Conservation (phyloP, 345 rosid genomes). For the Camelina hispida region DNA sequence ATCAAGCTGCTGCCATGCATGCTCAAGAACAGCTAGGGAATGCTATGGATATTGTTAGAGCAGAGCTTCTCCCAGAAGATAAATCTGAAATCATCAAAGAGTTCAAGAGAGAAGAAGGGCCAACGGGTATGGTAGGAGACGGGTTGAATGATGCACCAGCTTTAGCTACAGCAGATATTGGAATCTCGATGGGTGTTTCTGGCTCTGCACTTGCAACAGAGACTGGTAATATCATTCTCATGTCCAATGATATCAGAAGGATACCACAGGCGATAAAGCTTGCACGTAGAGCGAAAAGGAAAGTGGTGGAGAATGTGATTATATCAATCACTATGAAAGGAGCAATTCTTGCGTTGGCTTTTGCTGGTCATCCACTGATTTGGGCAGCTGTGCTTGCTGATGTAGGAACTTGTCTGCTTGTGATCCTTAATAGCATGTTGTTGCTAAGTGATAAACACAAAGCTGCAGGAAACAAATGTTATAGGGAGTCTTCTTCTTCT, state of each 20-base stretch:
- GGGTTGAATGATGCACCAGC: slow-evolving; percentile 97
- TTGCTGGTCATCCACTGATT: slow-evolving; percentile 80
- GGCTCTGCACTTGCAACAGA: slow-evolving; percentile 92
- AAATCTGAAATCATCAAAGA: slow-evolving; percentile 59
- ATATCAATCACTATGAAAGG: slow-evolving; percentile 66
- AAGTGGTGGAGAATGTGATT: slow-evolving; percentile 70
- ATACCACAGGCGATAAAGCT: slow-evolving; percentile 70
- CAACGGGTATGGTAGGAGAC: slow-evolving; percentile 87
- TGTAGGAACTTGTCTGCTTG: slow-evolving; percentile 85
- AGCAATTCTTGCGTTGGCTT: slow-evolving; percentile 69
- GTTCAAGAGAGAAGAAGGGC: slow-evolving; percentile 61
- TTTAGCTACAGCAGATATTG: slow-evolving; percentile 84
- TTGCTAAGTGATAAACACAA: slow-evolving; percentile 48
- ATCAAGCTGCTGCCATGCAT: slow-evolving; percentile 65
- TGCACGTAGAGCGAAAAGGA: slow-evolving; percentile 61
- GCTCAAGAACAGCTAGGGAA: slow-evolving; percentile 78
- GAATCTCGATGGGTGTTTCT: slow-evolving; percentile 90
- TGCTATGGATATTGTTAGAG: slow-evolving; percentile 58
- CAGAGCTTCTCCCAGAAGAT: slow-evolving; percentile 85
- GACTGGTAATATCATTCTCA: slow-evolving; percentile 76
- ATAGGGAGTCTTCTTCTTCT: slow-evolving; percentile 26
- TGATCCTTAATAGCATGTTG: slow-evolving; percentile 83
- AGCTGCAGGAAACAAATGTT: slow-evolving; percentile 28
- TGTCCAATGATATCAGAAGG: slow-evolving; percentile 84
- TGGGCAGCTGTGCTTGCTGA: slow-evolving; percentile 96